phyloP scores from a whole-genome alignment of 2,329 filamentous ascomycete species.

The Calycina herbarum region DNA sequence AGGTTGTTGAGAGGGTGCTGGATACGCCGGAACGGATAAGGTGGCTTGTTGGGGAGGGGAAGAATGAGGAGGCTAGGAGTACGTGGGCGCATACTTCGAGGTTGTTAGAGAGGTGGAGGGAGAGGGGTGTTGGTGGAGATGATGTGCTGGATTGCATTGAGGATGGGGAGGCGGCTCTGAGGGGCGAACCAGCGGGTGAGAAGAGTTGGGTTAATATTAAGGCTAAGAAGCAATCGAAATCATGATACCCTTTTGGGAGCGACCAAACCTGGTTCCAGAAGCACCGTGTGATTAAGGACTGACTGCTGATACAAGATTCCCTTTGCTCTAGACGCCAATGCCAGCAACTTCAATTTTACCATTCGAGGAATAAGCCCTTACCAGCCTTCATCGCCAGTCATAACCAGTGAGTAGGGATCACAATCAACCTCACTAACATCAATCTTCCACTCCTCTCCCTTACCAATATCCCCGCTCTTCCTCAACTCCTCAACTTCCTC shows the following conservation, averaged over 20 bases:
- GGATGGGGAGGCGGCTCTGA: constrained; percentile 38
- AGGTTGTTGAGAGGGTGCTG: constrained; percentile 30
- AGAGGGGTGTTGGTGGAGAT: constrained; percentile 36
- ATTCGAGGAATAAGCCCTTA: neutral
- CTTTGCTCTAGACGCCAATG: neutral
- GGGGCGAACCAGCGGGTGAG: constrained; percentile 30
- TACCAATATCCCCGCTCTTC: constrained; percentile 30
- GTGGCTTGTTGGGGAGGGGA: constrained; percentile 58
- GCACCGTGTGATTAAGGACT: neutral
- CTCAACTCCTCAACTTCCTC: constrained; percentile 6
- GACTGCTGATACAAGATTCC: neutral
- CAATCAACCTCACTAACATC: constrained; percentile 76
- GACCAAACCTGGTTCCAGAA: neutral
- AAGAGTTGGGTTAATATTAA: constrained; percentile 29
- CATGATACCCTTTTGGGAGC: constrained; percentile 20
- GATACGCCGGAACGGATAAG: constrained; percentile 48
- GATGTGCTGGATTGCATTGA: constrained; percentile 38
- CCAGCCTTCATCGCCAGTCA: neutral
- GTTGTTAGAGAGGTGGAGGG: constrained; percentile 36
- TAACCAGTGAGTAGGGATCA: constrained; percentile 83
- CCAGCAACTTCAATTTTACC: neutral
- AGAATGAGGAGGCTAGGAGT: constrained; percentile 59
- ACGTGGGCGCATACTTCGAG: constrained; percentile 37
- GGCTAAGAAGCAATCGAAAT: constrained; percentile 13
- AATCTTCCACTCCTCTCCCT: constrained; percentile 46